These are phyloP conservation scores for Misopates orontium DNA, from an alignment of 257 asterid species.

Conservation along the genomic window DNA sequence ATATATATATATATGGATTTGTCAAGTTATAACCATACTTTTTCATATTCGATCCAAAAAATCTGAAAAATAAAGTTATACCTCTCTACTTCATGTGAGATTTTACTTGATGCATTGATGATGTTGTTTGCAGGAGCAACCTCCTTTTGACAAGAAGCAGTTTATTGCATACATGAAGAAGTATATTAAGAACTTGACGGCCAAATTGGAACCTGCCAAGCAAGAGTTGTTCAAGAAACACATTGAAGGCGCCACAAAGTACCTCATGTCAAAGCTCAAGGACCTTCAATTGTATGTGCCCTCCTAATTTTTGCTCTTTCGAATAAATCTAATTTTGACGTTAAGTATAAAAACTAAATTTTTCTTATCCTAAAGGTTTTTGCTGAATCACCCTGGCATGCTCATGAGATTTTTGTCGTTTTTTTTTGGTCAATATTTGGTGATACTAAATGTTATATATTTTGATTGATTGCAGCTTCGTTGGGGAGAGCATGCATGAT, in stretches of 20 bases:
- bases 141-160: constrained; percentile 60
- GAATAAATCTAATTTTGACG: no score
- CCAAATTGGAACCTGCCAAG: constrained; percentile 43
- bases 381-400: no score
- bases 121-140: constrained; percentile 46
- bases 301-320: no score
- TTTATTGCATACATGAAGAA: constrained; percentile 61
- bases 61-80: no score
- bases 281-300: constrained; percentile 55
- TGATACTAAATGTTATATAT: not conserved
- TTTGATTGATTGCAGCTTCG: constrained; percentile 35
- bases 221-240: constrained; percentile 48
- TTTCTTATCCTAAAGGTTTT: no score
- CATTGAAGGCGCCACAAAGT: constrained; percentile 62
- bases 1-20: no score
- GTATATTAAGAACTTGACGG: constrained; percentile 44
- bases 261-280: constrained; percentile 47
- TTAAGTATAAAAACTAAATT: no score
- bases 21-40: no score
- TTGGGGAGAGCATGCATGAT: constrained; percentile 62
- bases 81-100: no score
- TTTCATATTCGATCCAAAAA: no score
- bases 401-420: no score
- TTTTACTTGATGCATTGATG: not conserved
- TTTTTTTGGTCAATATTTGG: no score